Evolutionary conservation across 805 yeast species (phyloP), one percentile per base, ranked within the genome.

Genomic region (Cyberlindnera xishuangbannaensis): DNA sequence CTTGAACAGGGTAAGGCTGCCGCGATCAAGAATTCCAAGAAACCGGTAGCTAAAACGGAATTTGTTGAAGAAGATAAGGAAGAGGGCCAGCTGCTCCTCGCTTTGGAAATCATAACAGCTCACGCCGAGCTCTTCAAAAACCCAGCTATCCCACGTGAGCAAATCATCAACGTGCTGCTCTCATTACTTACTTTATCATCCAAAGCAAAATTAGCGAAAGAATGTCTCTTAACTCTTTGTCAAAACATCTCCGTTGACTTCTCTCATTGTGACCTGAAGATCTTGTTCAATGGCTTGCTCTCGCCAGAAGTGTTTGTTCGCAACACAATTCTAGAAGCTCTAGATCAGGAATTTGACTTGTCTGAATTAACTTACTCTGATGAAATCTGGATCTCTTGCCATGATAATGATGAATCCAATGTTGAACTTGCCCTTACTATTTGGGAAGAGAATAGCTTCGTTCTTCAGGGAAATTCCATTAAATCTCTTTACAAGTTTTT

Each of bases 41-140:
- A 75, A 48, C 68, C 63, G 3, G 56, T 61, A 8, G 62, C 69
- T 2, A 79, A 77, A 19, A 64, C 78, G 3, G 94, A 84, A 47
- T 83, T 79, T 53, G 71, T 71, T 19, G 90, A 85, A 35, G 95
- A 84, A 54, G 85, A 78, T 45, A 78, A 78, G n/a, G 87, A 83
- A 51, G 96, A 88, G 56, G 97, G 87, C 53, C 90, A 84, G 47
- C 62, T 87, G 31, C 57, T 83, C 31, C 62, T 90, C 37, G 82
- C 90, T 0, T 58, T 88, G 47, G 94, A 84, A 49, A 76, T 87
- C 25, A 64, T 90, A 35, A 66, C 77, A 25, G 69, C 71, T 3
- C 88, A 83, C 48, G 70, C 79, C 15, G 87, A 77, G 43, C 69
- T 67, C 11, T 81, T 92, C 51, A 76, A 71, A 44, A 78, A 80